Percentiles rank a stretch among this genome's conserved stretches.
Evolutionary conservation across 78 protist genomes (phyloP).

Genomic region (Dictyostelium citrinum): DNA sequence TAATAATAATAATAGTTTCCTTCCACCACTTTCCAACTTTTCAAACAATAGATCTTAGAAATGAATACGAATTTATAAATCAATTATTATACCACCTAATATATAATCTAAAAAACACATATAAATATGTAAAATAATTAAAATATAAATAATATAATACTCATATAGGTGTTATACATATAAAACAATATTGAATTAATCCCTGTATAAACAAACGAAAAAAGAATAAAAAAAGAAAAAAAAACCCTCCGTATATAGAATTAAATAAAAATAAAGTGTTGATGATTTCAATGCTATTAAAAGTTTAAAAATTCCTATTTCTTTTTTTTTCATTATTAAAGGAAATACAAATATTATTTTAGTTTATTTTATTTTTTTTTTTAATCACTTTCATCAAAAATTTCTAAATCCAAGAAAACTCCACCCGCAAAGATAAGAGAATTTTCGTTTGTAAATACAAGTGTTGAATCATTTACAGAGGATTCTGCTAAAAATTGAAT

Average conservation of each 20-base stretch:
- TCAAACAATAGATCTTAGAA: background rate
- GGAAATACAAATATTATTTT: too few relatives aligned
- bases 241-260: background rate
- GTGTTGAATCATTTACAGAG: slow-evolving; percentile 29
- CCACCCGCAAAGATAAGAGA: slow-evolving; percentile 51
- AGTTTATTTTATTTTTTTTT: background rate
- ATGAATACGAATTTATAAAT: background rate
- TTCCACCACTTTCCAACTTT: background rate
- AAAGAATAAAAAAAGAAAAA: background rate
- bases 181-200: background rate
- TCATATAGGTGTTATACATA: background rate
- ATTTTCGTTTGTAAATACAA: slow-evolving; percentile 53
- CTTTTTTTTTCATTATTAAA: too few relatives aligned
- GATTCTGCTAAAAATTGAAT: slow-evolving; percentile 27
- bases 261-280: background rate
- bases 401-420: slow-evolving; percentile 1
- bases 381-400: slow-evolving; percentile 38
- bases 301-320: background rate
- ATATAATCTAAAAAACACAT: background rate
- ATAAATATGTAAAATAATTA: background rate
- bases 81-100: background rate
- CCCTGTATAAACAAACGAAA: background rate
- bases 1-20: background rate
- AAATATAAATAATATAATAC: background rate
- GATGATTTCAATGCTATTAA: background rate